phyloP scores from a whole-genome alignment of 768 basidiomycete species.

The Suillus discolor region DNA sequence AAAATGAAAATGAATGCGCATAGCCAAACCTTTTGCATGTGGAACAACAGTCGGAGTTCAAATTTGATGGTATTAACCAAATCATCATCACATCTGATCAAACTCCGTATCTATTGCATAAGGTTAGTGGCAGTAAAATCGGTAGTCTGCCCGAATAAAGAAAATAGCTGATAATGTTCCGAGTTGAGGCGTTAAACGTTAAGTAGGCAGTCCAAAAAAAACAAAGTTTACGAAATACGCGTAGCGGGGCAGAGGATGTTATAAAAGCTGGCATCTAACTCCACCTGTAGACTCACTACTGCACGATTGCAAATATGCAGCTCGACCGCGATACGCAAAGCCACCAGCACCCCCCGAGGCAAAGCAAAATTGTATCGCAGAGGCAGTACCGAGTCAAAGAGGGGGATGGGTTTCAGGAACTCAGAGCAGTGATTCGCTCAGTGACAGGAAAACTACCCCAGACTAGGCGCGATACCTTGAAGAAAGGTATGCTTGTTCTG shows the following conservation, averaged over 20 bases:
- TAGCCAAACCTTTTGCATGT: too few relatives aligned
- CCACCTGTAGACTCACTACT: background rate
- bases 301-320: background rate
- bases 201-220: background rate
- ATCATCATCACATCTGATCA: too few relatives aligned
- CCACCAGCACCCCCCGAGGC: constrained; percentile 3
- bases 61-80: too few relatives aligned
- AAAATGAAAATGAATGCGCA: too few relatives aligned
- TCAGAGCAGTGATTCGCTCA: constrained; percentile 27
- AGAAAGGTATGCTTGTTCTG: constrained; percentile 18
- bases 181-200: too few relatives aligned
- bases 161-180: too few relatives aligned
- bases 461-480: constrained; percentile 32
- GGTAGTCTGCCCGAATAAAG: too few relatives aligned
- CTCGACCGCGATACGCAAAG: background rate
- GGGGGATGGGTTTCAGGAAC: constrained; percentile 32
- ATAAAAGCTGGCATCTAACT: background rate
- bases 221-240: background rate
- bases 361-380: constrained; percentile 21
- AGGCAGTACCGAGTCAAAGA: constrained; percentile 34
- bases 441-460: constrained; percentile 25
- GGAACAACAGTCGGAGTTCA: too few relatives aligned
- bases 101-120: too few relatives aligned
- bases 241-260: background rate
- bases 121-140: too few relatives aligned